Conservation (phyloP, 2,329 filamentous ascomycete genomes). For the Ophiostoma montium region DNA sequence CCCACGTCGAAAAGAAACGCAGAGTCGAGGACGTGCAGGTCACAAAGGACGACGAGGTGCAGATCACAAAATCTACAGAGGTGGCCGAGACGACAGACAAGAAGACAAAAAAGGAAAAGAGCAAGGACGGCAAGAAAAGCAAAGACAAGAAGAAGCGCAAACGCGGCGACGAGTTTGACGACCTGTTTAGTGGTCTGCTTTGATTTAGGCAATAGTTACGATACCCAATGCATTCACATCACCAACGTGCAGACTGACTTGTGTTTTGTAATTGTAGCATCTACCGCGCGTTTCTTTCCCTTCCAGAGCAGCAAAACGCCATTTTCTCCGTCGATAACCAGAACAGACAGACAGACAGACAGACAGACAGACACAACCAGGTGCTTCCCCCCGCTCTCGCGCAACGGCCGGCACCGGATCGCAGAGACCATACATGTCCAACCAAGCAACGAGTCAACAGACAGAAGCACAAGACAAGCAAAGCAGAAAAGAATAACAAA, state of each 20-base stretch:
- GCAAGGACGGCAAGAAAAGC: constrained; percentile 23
- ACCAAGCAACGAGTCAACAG: not conserved
- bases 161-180: constrained; percentile 47
- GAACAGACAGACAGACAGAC: not conserved
- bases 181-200: constrained; percentile 50
- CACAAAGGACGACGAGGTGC: not conserved
- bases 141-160: constrained; percentile 27
- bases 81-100: not conserved
- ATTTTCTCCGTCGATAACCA: not conserved
- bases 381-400: too few species aligned
- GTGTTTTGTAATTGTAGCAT: not conserved
- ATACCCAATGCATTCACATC: constrained; percentile 5
- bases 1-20: constrained; percentile 2
- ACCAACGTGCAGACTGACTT: not conserved
- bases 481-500: not conserved
- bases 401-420: too few species aligned
- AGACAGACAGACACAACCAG: too few species aligned
- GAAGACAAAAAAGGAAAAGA: not conserved
- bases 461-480: not conserved
- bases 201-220: constrained; percentile 14
- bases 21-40: not conserved
- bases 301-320: not conserved
- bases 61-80: too few species aligned
- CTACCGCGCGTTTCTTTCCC: not conserved
- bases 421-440: not conserved